Evolutionary conservation across 106 monocot genomes (phyloP).

Genomic region (Dioscorea alata): DNA sequence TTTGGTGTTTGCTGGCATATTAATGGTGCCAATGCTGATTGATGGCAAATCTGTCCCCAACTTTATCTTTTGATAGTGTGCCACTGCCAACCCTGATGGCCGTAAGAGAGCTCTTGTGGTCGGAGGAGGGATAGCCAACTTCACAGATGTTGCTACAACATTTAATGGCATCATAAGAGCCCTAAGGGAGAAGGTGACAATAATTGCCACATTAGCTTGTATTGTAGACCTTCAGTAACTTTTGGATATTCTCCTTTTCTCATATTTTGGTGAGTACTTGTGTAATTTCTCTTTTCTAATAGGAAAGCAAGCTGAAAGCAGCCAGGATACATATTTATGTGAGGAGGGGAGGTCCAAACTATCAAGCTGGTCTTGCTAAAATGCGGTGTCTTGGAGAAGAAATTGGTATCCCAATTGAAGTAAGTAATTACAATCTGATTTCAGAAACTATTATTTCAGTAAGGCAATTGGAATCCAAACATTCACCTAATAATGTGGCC

Average conservation of each 20-base stretch:
- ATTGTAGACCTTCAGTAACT: neutral
- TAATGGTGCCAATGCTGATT: neutral
- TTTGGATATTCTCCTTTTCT: neutral
- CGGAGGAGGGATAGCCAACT: constrained; percentile 27
- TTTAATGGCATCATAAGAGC: constrained; percentile 23
- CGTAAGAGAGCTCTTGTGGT: constrained; percentile 25
- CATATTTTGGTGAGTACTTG: neutral
- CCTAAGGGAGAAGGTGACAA: constrained; percentile 17
- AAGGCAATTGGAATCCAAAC: neutral
- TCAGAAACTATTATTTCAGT: neutral
- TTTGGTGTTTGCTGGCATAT: no score
- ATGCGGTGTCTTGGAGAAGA: constrained; percentile 17
- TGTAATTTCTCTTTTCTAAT: neutral
- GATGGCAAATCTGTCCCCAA: neutral
- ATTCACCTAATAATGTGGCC: neutral
- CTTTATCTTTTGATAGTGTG: constrained; percentile 14
- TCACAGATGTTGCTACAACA: constrained; percentile 29
- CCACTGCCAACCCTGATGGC: constrained; percentile 24
- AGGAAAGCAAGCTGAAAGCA: constrained; percentile 19
- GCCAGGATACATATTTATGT: constrained; percentile 17
- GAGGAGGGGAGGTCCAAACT: constrained; percentile 19
- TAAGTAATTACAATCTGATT: neutral
- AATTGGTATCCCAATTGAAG: constrained; percentile 13
- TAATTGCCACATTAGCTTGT: neutral
- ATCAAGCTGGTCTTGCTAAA: constrained; percentile 16